Evolutionary conservation across 2,329 filamentous ascomycete genomes (phyloP), one percentile per base, ranked within the genome.

Genomic region (Pseudonectria buxi): DNA sequence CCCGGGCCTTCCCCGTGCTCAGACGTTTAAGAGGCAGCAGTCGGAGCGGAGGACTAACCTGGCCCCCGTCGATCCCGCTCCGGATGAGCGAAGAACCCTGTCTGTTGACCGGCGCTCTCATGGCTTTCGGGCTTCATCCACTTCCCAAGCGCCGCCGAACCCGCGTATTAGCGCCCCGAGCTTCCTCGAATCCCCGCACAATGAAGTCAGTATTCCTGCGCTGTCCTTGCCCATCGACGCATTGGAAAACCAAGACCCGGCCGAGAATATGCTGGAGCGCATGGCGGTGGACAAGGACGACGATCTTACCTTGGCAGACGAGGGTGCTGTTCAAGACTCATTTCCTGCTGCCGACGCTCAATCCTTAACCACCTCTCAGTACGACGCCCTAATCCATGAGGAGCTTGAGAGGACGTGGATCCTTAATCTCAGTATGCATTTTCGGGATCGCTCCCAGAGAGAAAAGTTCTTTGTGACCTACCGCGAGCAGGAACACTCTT

Each of bases 401-500:
- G 90, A 96, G 60, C 72, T 95, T 36, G 88, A 95, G 54, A 76
- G 72, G 41, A 81, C 76, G 53, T 98, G 92, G 92, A 96, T 98
- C 41, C 69, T 98, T 49, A 98, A 98, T 55, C 73, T 96, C 41
- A 95, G 88, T 62, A 95, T 98, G 92, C 88, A 95, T 60, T 98
- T 95, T 60, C 79, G 89, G 40, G 92, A 98, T 63, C 82, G 83
- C 52, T 94, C 89, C 10, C 85, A 86, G 50, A 77, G 90, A 28
- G 92, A 98, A 61, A 98, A 98, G 60, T 96, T 96, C 67, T 98
- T 96, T 59, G 81, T 98, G 44, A 96, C 92, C 0, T 98, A 86
- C 58, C 86, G 88, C 31, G 83, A 94, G 58, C 74, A 76, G 31
- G 80, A 86, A 4, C 83, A 77, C 43, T 69, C 78, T 42, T 95